Percentiles rank a stretch among this genome's conserved stretches.
phyloP scores from a whole-genome alignment of 2,329 filamentous ascomycete genomes.

The Fusarium ramigenum region DNA sequence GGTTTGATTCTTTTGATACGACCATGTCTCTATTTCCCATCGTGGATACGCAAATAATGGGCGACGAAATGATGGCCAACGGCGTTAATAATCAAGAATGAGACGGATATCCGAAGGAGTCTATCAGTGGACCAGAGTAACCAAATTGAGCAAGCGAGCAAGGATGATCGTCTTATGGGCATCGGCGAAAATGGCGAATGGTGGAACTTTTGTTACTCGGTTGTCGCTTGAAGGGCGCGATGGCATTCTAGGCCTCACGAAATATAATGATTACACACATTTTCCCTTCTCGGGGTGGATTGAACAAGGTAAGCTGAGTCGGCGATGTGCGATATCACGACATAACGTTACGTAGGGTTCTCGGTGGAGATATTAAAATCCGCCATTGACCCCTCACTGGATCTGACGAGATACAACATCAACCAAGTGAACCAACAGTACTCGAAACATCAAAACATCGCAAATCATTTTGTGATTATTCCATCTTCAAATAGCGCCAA shows the following conservation, averaged over 20 bases:
- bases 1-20: constrained; percentile 42
- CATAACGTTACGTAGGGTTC: background rate
- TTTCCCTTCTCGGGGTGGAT: background rate
- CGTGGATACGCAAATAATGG: constrained; percentile 36
- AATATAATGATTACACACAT: background rate
- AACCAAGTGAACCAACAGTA: background rate
- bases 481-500: accelerated
- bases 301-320: background rate
- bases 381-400: background rate
- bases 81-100: background rate
- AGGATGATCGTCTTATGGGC: background rate
- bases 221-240: constrained; percentile 1
- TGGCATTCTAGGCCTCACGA: background rate
- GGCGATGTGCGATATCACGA: background rate
- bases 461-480: accelerated
- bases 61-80: background rate
- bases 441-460: too few relatives aligned
- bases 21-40: constrained; percentile 41
- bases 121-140: background rate
- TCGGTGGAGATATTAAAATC: background rate
- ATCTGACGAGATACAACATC: too few relatives aligned
- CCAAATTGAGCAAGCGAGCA: background rate
- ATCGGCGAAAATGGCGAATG: background rate
- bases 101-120: background rate
- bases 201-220: background rate